A percentile compares a stretch with the other conserved stretches of the same genome.
Evolutionary conservation across 306 rosid species (phyloP).

Genomic region (Pachyrhizus erosus): DNA sequence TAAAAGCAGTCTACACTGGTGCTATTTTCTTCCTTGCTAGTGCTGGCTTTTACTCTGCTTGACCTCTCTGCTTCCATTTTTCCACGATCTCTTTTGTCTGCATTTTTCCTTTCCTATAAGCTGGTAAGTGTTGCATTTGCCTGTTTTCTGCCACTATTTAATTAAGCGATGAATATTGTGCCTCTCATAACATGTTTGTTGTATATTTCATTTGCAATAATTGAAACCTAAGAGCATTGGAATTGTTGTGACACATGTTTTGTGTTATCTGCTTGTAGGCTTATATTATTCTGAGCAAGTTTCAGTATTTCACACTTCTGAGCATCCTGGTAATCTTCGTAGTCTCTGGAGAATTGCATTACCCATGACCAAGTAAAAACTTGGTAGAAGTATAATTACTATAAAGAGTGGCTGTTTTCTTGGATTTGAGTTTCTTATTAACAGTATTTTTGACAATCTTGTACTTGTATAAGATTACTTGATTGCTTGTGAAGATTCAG

Average conservation of each 20-base stretch:
- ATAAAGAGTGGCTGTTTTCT: slow-evolving; percentile 7
- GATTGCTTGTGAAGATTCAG: slow-evolving; percentile 35
- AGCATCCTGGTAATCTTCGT: background rate
- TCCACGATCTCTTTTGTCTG: slow-evolving; percentile 15
- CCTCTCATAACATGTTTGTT: slow-evolving; percentile 21
- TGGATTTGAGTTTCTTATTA: slow-evolving; percentile 34
- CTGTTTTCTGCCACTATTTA: slow-evolving; percentile 2
- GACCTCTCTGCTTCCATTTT: slow-evolving; percentile 28
- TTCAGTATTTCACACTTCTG: background rate
- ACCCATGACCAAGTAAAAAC: slow-evolving; percentile 23
- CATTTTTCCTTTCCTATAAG: slow-evolving; percentile 24
- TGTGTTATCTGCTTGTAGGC: slow-evolving; percentile 35
- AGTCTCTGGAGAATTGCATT: slow-evolving; percentile 38
- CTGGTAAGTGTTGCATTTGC: slow-evolving; percentile 16
- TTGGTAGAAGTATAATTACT: slow-evolving; percentile 10
- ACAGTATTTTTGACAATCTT: slow-evolving; percentile 12
- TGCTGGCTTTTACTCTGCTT: slow-evolving; percentile 36
- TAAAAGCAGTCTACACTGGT: background rate
- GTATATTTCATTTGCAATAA: slow-evolving; percentile 23
- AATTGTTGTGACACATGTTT: slow-evolving; percentile 13
- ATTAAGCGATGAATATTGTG: slow-evolving; percentile 5
- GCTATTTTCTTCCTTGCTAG: slow-evolving; percentile 29
- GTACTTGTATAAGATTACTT: slow-evolving; percentile 30
- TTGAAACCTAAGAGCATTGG: slow-evolving; percentile 13
- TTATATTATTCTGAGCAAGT: slow-evolving; percentile 33